These are phyloP conservation scores for Ophiocordyceps sinensis DNA, from an alignment of 2,329 filamentous ascomycete species.

Conservation along the genomic window DNA sequence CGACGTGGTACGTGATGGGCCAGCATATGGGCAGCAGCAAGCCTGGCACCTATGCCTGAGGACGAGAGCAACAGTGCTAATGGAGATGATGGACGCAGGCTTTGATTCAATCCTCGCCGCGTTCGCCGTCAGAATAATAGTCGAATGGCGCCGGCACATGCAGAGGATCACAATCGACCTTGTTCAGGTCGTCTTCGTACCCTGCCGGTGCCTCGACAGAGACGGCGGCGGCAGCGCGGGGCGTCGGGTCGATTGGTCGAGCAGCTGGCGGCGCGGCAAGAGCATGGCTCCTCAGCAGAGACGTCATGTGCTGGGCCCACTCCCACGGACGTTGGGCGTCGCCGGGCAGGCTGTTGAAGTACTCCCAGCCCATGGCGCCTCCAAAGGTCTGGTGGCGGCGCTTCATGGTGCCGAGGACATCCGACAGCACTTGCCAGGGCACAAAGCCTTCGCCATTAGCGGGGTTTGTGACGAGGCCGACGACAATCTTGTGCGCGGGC, in stretches of 20 bases:
- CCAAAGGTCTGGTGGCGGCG: slow-evolving; percentile 53
- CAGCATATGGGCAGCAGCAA: too few relatives aligned
- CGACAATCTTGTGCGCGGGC: slow-evolving; percentile 57
- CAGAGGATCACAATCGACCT: slow-evolving; percentile 1
- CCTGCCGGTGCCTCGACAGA: slow-evolving; percentile 1
- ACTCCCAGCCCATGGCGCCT: slow-evolving; percentile 92
- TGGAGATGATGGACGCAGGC: too few relatives aligned
- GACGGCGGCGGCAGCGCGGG: not conserved
- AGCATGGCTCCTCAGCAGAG: slow-evolving; percentile 17
- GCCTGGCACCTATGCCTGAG: too few relatives aligned
- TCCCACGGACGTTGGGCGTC: slow-evolving; percentile 51
- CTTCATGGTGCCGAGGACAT: slow-evolving; percentile 26
- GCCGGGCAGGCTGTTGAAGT: slow-evolving; percentile 68
- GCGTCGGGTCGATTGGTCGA: not conserved
- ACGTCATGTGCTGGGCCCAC: slow-evolving; percentile 60
- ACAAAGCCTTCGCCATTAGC: slow-evolving; percentile 50
- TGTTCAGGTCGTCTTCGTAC: slow-evolving; percentile 11
- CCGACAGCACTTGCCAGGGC: slow-evolving; percentile 28
- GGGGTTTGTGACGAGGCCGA: slow-evolving; percentile 69
- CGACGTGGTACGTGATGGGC: too few relatives aligned
- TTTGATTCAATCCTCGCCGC: not conserved
- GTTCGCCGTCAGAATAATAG: slow-evolving; percentile 8
- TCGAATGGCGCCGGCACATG: slow-evolving; percentile 10
- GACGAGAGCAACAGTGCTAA: too few relatives aligned
- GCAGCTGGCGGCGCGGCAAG: slow-evolving; percentile 5